A percentile compares a stretch with the other conserved stretches of the same genome.
These are phyloP conservation scores for Solanum tarapatanum DNA, from an alignment of 257 asterid species.

Conservation along the genomic window DNA sequence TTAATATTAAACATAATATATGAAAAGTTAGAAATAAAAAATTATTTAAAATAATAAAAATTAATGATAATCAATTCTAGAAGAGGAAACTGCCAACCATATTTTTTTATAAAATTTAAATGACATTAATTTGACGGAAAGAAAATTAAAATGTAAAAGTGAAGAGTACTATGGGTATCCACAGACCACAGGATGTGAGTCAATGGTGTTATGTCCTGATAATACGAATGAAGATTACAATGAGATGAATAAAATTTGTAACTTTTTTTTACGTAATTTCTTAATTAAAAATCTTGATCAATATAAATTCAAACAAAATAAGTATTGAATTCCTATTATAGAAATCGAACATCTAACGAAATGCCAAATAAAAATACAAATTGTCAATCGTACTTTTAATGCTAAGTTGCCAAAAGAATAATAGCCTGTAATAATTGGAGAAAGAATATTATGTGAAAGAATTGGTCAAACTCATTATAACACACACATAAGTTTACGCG, in stretches of 20 bases:
- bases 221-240: no score
- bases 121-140: not conserved
- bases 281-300: not conserved
- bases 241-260: no score
- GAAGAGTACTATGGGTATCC: not conserved
- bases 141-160: not conserved
- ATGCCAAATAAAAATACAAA: not conserved
- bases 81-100: not conserved
- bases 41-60: no score
- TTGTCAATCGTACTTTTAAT: not conserved
- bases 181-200: not conserved
- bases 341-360: not conserved
- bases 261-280: rapidly evolving
- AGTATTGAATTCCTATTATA: no score
- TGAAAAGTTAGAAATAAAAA: not conserved
- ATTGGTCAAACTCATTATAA: not conserved
- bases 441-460: not conserved
- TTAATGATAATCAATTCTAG: not conserved
- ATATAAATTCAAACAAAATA: not conserved
- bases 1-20: not conserved
- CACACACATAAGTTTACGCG: not conserved
- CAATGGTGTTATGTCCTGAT: not conserved
- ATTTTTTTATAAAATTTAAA: not conserved
- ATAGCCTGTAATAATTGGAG: not conserved
- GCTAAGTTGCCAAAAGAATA: not conserved